Percentiles rank a stretch among this genome's conserved stretches.
These are phyloP conservation scores for Suhomyces sp. DNA, from an alignment of 805 yeast species.

Conservation along the genomic window DNA sequence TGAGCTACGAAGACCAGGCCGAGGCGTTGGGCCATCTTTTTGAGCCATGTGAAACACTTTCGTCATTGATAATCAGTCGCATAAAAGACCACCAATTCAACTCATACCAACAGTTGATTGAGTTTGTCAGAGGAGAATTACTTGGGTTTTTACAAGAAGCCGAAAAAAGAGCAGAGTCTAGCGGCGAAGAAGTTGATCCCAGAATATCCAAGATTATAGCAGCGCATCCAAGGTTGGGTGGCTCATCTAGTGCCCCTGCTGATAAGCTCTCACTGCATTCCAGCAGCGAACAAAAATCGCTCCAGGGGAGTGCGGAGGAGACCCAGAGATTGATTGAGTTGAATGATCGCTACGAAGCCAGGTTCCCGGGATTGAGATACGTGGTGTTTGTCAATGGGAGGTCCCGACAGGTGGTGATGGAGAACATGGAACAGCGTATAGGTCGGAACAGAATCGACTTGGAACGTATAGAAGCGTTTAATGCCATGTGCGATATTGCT, in stretches of 20 bases:
- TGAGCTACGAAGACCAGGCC: conserved; percentile 25
- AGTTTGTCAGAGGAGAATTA: conserved; percentile 39
- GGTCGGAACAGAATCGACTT: conserved; percentile 45
- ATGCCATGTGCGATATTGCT: conserved; percentile 93
- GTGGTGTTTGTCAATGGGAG: conserved; percentile 91
- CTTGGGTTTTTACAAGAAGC: conserved; percentile 26
- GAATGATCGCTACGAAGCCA: conserved; percentile 61
- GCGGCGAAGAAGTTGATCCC: conserved; percentile 18
- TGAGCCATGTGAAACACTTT: conserved; percentile 56
- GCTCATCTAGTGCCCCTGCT: conserved; percentile 14
- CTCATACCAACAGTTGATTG: conserved; percentile 42
- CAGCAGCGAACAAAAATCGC: conserved; percentile 63
- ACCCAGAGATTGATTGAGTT: conserved; percentile 47
- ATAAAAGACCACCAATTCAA: conserved; percentile 14
- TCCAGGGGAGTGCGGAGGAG: conserved; percentile 50
- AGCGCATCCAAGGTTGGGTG: conserved; percentile 87
- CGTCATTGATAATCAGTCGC: conserved; percentile 30
- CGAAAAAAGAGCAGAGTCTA: conserved; percentile 19
- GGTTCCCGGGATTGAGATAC: conserved; percentile 68
- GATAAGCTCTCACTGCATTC: conserved; percentile 61
- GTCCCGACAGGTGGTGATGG: conserved; percentile 57
- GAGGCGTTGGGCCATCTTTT: conserved; percentile 55
- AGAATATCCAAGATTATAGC: conserved; percentile 59
- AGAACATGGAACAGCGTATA: conserved; percentile 36
- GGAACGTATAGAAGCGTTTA: conserved; percentile 67